These are phyloP conservation scores for Castanospermum australe DNA, from an alignment of 306 rosid genomes.

Conservation along the genomic window DNA sequence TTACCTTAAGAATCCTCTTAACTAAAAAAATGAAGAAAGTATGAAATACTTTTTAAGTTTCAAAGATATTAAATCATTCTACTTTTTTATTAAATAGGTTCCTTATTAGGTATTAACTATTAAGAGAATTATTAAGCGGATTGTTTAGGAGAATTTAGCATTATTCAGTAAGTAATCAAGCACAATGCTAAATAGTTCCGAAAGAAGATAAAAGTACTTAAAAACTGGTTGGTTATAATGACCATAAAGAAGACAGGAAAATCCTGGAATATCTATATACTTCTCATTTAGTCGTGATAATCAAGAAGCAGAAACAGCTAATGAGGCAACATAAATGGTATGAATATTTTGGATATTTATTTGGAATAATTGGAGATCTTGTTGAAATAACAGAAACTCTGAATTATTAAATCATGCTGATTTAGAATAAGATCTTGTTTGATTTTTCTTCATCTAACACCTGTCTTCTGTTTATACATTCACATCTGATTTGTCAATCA, in stretches of 20 bases:
- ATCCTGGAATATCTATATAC: neutral
- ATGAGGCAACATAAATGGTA: neutral
- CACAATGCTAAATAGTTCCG: neutral
- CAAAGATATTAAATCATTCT: too few species aligned
- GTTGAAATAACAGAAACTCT: neutral
- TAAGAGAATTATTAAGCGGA: too few species aligned
- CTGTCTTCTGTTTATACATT: neutral
- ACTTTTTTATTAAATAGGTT: too few species aligned
- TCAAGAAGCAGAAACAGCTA: neutral
- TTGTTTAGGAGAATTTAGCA: too few species aligned
- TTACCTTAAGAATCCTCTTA: too few species aligned
- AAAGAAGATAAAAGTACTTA: neutral
- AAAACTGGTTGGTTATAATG: neutral
- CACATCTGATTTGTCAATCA: neutral
- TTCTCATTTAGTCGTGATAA: neutral
- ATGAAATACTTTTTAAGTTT: too few species aligned
- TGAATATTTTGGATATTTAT: neutral
- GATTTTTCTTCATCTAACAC: neutral
- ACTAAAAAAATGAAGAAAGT: too few species aligned
- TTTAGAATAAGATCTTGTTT: neutral
- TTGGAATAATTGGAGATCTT: constrained; percentile 9
- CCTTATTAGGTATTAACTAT: too few species aligned
- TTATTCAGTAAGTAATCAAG: too few species aligned
- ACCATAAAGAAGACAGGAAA: neutral
- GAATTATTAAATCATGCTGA: neutral